phyloP scores from a whole-genome alignment of 139 green algal species.

The Parachlorella kessleri region DNA sequence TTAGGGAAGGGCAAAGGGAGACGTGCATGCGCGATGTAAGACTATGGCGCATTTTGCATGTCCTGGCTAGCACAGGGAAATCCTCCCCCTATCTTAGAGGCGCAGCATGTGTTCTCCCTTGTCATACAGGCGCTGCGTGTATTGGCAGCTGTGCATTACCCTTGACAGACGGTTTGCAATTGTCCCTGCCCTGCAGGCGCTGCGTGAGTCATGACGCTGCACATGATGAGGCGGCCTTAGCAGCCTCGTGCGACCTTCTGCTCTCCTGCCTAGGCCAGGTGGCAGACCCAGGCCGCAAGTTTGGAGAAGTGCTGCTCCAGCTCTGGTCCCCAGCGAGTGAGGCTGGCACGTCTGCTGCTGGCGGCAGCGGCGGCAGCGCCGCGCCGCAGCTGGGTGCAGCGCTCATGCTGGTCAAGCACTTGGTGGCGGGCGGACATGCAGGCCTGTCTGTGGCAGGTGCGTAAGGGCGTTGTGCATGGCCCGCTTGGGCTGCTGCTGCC shows the following conservation, averaged over 20 bases:
- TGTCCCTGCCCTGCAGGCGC: conserved; percentile 14
- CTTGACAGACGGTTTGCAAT: no score
- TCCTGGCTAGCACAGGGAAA: no score
- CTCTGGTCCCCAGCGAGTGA: background rate
- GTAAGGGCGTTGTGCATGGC: background rate
- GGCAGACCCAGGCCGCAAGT: conserved; percentile 10
- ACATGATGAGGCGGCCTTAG: background rate
- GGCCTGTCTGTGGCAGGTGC: background rate
- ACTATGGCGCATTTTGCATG: no score
- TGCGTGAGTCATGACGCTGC: background rate
- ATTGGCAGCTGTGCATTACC: no score
- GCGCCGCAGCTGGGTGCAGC: background rate
- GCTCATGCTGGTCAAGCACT: conserved; percentile 1
- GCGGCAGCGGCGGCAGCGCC: background rate
- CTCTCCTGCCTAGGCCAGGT: conserved; percentile 28
- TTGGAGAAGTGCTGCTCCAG: conserved; percentile 16
- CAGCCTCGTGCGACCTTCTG: conserved; percentile 28
- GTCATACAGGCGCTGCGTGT: no score
- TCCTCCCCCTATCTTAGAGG: no score
- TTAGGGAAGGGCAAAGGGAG: no score
- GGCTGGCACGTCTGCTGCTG: background rate
- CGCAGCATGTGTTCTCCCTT: no score
- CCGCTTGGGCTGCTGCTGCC: no score
- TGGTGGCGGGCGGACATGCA: background rate
- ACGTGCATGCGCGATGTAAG: no score